phyloP scores from a whole-genome alignment of 2,329 filamentous ascomycete genomes.

The Pseudopithomyces maydicus region DNA sequence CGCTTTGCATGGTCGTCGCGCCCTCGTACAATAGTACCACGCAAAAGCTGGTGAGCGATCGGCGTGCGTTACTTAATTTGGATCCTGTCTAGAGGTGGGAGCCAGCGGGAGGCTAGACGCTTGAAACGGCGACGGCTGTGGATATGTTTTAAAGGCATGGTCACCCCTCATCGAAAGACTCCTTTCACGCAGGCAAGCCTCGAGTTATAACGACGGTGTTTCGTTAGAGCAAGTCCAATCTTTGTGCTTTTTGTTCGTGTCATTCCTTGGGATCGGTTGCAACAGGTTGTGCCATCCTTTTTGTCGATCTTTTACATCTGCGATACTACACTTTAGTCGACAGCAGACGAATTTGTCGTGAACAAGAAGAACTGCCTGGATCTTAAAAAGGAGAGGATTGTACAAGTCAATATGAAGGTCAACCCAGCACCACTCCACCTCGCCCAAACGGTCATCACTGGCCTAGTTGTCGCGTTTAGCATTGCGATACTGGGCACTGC shows the following conservation, averaged over 20 bases:
- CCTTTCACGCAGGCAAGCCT: constrained; percentile 23
- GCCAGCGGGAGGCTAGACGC: constrained; percentile 4
- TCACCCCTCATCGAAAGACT: constrained; percentile 24
- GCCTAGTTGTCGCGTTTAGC: constrained; percentile 46
- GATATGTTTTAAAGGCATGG: constrained; percentile 42
- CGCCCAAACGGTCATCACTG: constrained; percentile 40
- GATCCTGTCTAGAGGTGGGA: constrained; percentile 14
- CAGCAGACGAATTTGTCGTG: background rate
- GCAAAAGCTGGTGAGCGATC: background rate
- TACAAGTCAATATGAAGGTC: constrained; percentile 37
- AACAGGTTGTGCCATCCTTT: constrained; percentile 33
- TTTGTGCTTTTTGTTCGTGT: constrained; percentile 21
- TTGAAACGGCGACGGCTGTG: constrained; percentile 39
- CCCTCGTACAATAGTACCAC: constrained; percentile 14
- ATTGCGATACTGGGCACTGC: constrained; percentile 51
- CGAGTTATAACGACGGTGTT: constrained; percentile 18
- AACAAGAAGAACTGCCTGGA: background rate
- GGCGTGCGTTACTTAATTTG: constrained; percentile 22
- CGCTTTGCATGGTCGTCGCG: constrained; percentile 15
- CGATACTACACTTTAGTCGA: background rate
- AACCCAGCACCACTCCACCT: constrained; percentile 44
- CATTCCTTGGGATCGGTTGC: constrained; percentile 21
- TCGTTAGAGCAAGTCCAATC: constrained; percentile 15
- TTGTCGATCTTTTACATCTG: constrained; percentile 14
- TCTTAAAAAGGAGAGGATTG: constrained; percentile 7